Evolutionary conservation across 371 early-diverging fungal species (phyloP), one percentile per base, ranked within the genome.

Genomic region (Syncephalastrum monosporum): DNA sequence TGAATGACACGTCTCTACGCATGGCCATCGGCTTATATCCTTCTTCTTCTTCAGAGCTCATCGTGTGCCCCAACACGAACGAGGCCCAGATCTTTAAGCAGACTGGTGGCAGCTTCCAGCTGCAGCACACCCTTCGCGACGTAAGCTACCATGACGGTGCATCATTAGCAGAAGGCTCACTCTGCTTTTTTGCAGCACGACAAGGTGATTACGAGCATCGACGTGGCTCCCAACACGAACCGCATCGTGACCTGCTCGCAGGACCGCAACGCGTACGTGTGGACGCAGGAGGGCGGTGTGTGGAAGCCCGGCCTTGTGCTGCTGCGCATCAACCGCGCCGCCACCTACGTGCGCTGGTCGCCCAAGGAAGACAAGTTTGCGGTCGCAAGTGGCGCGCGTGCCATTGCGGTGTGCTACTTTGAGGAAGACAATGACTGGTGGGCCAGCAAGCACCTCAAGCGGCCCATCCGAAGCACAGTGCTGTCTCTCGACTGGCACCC

Each of bases 261-360:
- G 80, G 99, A 98, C 76, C 88, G 96, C 60, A 98, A 98, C 69
- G 98, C 97, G 16, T 98, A 97, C 69, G 99, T 98, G 29, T 98
- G 98, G 98, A 90, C 85, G 4, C 75, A 84, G 42, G 95, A 94
- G 56, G 66, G 67, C 1, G 69, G 77, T 42, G 66, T 74, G 16
- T 98, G 98, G 98, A 91, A 91, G 70, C 97, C 95, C 27, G 93
- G 91, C 25, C 81, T 98, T 42, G 99, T 98, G 17, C 83, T 95
- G 33, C 75, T 98, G 55, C 91, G 97, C 57, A 91, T 98, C 73
- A 93, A 96, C 82, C 90, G 98, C 46, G 97, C 97, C 17, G 99
- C 99, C 1, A 98, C 97, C 13, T 88, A 77, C 77, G 96, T 93
- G 16, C 83, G 89, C 41, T 98, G 99, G 99, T 91, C 91, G n/a